Evolutionary conservation across 768 basidiomycete genomes (phyloP).

Genomic region (Harrya chromipes): DNA sequence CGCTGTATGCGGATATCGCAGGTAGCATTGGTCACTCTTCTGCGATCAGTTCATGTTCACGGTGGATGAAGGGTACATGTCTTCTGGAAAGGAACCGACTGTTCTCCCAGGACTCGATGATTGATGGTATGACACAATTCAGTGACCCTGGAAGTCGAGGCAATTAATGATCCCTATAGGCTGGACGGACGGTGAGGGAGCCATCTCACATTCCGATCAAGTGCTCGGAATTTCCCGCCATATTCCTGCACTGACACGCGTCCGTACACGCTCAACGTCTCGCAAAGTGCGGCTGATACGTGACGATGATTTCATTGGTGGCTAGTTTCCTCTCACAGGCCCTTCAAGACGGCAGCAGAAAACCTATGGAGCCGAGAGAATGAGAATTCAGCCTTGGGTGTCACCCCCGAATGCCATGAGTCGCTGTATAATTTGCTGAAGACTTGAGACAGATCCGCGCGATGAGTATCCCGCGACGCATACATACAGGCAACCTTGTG

Average conservation of each 20-base stretch:
- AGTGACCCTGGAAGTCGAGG: constrained; percentile 14
- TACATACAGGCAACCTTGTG: constrained; percentile 35
- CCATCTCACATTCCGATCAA: constrained; percentile 40
- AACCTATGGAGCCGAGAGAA: constrained; percentile 6
- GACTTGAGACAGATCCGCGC: constrained; percentile 24
- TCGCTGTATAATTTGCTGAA: constrained; percentile 25
- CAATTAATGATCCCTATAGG: constrained; percentile 19
- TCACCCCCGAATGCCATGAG: constrained; percentile 21
- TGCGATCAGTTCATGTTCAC: constrained; percentile 9
- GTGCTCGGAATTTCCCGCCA: constrained; percentile 41
- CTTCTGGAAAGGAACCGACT: constrained; percentile 34
- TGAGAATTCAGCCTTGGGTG: constrained; percentile 13
- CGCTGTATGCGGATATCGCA: constrained; percentile 40
- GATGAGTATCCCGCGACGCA: constrained; percentile 22
- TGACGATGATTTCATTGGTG: constrained; percentile 13
- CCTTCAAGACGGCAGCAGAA: constrained; percentile 30
- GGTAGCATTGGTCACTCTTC: constrained; percentile 22
- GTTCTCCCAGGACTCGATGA: constrained; percentile 33
- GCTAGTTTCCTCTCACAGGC: constrained; percentile 28
- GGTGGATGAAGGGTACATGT: constrained; percentile 33
- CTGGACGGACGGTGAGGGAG: constrained; percentile 32
- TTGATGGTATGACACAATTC: constrained; percentile 38
- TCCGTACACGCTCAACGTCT: constrained; percentile 14
- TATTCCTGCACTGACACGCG: constrained; percentile 28
- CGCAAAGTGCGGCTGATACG: background rate